Evolutionary conservation across 2,329 filamentous ascomycete genomes (phyloP).

Genomic region (Diaporthe citriasiana): DNA sequence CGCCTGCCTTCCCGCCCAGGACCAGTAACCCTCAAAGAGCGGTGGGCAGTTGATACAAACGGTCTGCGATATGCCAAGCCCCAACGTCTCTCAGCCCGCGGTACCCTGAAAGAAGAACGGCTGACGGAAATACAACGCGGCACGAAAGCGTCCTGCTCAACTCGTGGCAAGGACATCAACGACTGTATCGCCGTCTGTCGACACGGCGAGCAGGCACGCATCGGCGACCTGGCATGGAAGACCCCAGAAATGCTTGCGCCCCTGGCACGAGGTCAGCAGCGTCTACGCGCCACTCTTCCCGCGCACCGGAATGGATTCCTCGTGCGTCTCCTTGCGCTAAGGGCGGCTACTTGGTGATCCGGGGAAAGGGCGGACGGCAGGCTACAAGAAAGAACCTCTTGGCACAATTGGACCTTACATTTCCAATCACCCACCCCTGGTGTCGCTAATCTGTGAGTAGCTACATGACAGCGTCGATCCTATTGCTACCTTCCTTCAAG

Average conservation of each 20-base stretch:
- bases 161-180: neutral
- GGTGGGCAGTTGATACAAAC: neutral
- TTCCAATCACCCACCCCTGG: neutral
- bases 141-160: constrained; percentile 1
- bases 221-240: constrained; percentile 10
- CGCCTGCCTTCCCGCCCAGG: too few relatives aligned
- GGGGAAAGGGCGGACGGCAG: neutral
- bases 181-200: neutral
- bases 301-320: neutral
- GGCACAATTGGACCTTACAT: constrained; percentile 21
- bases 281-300: neutral
- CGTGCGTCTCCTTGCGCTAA: neutral
- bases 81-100: constrained; percentile 4
- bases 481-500: neutral
- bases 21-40: neutral
- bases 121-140: constrained; percentile 19
- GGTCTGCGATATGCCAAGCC: neutral
- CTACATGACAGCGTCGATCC: constrained; percentile 4
- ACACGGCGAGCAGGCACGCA: neutral
- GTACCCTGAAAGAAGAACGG: neutral
- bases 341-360: constrained; percentile 21
- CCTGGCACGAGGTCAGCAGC: neutral
- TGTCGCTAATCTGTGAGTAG: neutral
- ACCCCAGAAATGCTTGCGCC: neutral
- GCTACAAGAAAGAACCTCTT: constrained; percentile 18